Percentiles rank a stretch among this genome's conserved stretches.
Evolutionary conservation across 2,329 filamentous ascomycete genomes (phyloP).

Genomic region (Venturia asperata): DNA sequence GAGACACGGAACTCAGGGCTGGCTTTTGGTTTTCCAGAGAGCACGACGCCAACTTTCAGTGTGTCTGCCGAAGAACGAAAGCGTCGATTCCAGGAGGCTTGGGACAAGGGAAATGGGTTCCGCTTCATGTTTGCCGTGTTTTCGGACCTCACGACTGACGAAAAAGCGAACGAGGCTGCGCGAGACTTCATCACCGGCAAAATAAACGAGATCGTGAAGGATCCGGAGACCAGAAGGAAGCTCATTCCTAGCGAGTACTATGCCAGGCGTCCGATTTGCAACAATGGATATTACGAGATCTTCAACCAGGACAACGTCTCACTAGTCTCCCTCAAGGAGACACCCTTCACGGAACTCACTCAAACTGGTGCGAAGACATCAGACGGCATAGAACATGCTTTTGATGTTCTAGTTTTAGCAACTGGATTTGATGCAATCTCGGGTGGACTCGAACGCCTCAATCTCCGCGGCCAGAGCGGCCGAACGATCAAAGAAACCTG

Average conservation of each 20-base stretch:
- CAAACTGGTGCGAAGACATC: slow-evolving; percentile 25
- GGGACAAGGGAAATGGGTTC: slow-evolving; percentile 35
- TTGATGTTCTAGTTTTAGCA: slow-evolving; percentile 28
- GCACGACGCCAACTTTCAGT: slow-evolving; percentile 8
- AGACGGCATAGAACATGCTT: slow-evolving; percentile 26
- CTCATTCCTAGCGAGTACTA: slow-evolving; percentile 33
- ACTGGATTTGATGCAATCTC: slow-evolving; percentile 38
- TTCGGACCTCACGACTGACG: slow-evolving; percentile 31
- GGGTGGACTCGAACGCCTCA: slow-evolving; percentile 32
- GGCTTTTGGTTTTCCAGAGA: slow-evolving; percentile 16
- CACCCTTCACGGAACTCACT: slow-evolving; percentile 46
- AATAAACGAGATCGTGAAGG: slow-evolving; percentile 23
- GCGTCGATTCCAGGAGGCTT: slow-evolving; percentile 22
- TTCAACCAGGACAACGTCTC: slow-evolving; percentile 27
- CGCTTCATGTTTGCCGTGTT: slow-evolving; percentile 34
- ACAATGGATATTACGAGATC: slow-evolving; percentile 26
- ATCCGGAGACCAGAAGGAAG: slow-evolving; percentile 27
- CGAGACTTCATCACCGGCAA: slow-evolving; percentile 34
- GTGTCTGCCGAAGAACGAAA: slow-evolving; percentile 21
- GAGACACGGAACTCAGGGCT: slow-evolving; percentile 16
- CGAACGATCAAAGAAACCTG: slow-evolving; percentile 17
- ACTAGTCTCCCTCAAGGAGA: slow-evolving; percentile 30
- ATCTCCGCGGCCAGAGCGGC: slow-evolving; percentile 27
- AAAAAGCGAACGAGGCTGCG: slow-evolving; percentile 34
- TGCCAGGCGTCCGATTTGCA: slow-evolving; percentile 23